A percentile compares a stretch with the other conserved stretches of the same genome.
Evolutionary conservation across 352 stramenopile genomes (phyloP).

Genomic region (Phytophthora sansomeana): DNA sequence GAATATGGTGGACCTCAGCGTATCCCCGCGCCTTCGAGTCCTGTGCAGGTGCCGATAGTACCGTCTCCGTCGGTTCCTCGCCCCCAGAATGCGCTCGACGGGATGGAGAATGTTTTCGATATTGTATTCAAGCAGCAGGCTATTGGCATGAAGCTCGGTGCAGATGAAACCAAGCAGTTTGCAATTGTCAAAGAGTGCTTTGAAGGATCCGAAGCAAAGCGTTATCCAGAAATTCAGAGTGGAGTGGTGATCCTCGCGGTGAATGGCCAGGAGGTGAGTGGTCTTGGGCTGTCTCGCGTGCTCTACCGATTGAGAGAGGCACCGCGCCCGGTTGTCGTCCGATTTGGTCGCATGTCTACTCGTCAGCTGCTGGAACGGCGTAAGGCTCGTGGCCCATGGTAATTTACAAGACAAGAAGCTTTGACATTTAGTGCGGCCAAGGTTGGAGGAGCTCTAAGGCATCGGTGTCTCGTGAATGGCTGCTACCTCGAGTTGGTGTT

Average conservation of each 20-base stretch:
- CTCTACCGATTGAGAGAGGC: slow-evolving; percentile 82
- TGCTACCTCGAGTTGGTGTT: slow-evolving; percentile 11
- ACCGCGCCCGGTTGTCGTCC: slow-evolving; percentile 81
- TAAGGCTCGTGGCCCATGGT: slow-evolving; percentile 36
- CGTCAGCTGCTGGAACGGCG: slow-evolving; percentile 44
- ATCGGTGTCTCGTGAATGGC: background rate
- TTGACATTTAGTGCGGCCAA: slow-evolving; percentile 2
- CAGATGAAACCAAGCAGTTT: slow-evolving; percentile 74
- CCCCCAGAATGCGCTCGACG: slow-evolving; percentile 49
- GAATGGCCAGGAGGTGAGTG: slow-evolving; percentile 81
- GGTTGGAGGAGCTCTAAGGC: background rate
- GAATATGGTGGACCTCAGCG: slow-evolving; percentile 30
- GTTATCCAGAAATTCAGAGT: slow-evolving; percentile 82
- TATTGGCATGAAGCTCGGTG: slow-evolving; percentile 84
- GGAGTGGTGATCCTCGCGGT: slow-evolving; percentile 85
- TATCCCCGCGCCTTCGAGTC: slow-evolving; percentile 26
- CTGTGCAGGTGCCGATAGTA: slow-evolving; percentile 32
- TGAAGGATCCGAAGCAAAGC: slow-evolving; percentile 72
- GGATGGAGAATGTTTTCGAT: slow-evolving; percentile 84
- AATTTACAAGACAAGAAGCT: slow-evolving; percentile 23
- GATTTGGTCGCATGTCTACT: slow-evolving; percentile 73
- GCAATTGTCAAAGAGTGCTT: slow-evolving; percentile 88
- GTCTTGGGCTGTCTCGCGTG: slow-evolving; percentile 74
- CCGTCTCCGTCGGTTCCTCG: slow-evolving; percentile 36
- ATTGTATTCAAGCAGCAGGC: slow-evolving; percentile 89